Conservation (phyloP, 768 basidiomycete genomes). For the Boletus rubroflammeus region DNA sequence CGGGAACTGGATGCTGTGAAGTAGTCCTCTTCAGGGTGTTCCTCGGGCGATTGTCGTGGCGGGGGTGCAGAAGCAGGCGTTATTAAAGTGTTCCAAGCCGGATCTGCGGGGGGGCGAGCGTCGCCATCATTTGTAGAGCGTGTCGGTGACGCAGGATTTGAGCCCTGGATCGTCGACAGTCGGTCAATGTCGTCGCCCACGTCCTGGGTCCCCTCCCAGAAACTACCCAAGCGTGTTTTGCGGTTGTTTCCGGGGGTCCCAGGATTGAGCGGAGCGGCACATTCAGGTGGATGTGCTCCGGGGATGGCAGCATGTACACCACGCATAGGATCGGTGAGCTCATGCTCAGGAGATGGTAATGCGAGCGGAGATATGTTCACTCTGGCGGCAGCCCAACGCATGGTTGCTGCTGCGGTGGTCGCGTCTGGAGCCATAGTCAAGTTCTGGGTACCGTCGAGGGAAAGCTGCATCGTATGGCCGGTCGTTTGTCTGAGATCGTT, state of each 20-base stretch:
- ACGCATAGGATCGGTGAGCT: conserved; percentile 88
- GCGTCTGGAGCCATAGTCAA: conserved; percentile 45
- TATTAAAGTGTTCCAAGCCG: conserved; percentile 2
- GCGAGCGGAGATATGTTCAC: conserved; percentile 84
- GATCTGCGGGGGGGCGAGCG: conserved; percentile 2
- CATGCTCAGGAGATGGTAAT: conserved; percentile 86
- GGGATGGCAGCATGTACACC: conserved; percentile 65
- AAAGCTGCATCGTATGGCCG: conserved; percentile 26
- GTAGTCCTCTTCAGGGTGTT: conserved; percentile 29
- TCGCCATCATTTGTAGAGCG: conserved; percentile 7
- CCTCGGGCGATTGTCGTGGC: conserved; percentile 23
- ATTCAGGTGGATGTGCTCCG: conserved; percentile 46
- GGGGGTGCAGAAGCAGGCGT: conserved; percentile 18
- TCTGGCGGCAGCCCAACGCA: conserved; percentile 81
- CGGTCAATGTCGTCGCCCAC: conserved; percentile 40
- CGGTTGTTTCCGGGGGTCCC: conserved; percentile 48
- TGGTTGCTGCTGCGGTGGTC: conserved; percentile 70
- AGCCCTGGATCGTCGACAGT: conserved; percentile 24
- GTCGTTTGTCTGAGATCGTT: conserved; percentile 39
- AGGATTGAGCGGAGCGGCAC: conserved; percentile 35
- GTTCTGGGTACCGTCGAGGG: conserved; percentile 27
- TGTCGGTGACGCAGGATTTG: conserved; percentile 23
- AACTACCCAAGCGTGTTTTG: conserved; percentile 58
- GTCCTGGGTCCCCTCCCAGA: conserved; percentile 77
- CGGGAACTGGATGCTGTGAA: conserved; percentile 28